Percentiles rank a stretch among this genome's conserved stretches.
These are phyloP conservation scores for Abortiporus biennis DNA, from an alignment of 1,284 basidiomycete species.

Conservation along the genomic window DNA sequence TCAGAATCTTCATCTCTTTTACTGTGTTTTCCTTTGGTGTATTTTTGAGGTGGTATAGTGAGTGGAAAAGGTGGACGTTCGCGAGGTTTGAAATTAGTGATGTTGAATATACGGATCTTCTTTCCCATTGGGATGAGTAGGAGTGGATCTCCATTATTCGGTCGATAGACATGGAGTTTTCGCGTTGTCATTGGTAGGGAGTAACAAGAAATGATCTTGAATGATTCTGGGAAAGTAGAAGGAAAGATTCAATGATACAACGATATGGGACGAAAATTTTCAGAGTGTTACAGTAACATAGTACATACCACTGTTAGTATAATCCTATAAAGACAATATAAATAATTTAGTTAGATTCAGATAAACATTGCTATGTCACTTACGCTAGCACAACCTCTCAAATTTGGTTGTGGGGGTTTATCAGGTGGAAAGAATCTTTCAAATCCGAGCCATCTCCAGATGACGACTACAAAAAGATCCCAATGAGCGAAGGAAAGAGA, in stretches of 20 bases:
- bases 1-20: constrained; percentile 4
- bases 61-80: constrained; percentile 21
- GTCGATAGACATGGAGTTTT: constrained; percentile 36
- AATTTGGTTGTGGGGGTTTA: constrained; percentile 30
- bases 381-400: constrained; percentile 58
- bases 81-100: constrained; percentile 37
- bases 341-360: constrained; percentile 8
- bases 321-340: constrained; percentile 51
- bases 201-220: constrained; percentile 50
- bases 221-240: too few relatives aligned
- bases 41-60: constrained; percentile 13
- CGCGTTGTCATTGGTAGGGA: constrained; percentile 34
- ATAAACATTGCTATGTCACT: constrained; percentile 18
- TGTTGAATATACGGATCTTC: constrained; percentile 39
- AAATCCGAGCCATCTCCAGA: constrained; percentile 65
- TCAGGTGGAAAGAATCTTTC: constrained; percentile 58
- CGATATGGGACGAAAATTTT: not conserved
- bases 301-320: constrained; percentile 57
- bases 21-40: constrained; percentile 12
- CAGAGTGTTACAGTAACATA: too few relatives aligned
- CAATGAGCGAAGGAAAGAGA: not conserved
- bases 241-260: not conserved
- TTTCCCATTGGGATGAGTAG: constrained; percentile 39
- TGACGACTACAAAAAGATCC: constrained; percentile 28
- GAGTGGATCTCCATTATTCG: constrained; percentile 40